Evolutionary conservation across 2,329 filamentous ascomycete genomes (phyloP).

Genomic region (Aspergillus niger): DNA sequence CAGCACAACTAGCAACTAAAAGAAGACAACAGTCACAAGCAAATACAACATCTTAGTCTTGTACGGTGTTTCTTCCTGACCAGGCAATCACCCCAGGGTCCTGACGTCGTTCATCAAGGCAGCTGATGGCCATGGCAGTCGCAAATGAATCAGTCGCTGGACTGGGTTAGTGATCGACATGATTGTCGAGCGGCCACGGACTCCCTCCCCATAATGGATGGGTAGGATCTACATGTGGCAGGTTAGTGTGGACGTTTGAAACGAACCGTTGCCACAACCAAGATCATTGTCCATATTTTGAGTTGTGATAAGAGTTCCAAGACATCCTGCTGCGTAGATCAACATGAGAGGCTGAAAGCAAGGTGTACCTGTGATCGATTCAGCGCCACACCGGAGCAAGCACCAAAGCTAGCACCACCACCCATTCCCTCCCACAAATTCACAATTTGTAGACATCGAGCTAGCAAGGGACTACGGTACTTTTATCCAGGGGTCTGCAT

Average conservation of each 20-base stretch:
- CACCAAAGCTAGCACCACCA: too few species aligned
- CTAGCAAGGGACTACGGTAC: neutral
- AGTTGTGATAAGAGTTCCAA: neutral
- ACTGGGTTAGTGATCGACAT: neutral
- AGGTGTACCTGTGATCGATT: neutral
- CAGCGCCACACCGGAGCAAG: too few species aligned
- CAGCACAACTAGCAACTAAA: neutral
- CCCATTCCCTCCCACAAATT: too few species aligned
- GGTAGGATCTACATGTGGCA: neutral
- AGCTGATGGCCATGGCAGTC: neutral
- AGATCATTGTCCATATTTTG: slow-evolving; percentile 1
- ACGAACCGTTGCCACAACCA: neutral
- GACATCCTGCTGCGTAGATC: neutral
- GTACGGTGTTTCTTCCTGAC: neutral
- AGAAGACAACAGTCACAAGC: neutral
- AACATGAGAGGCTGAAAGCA: neutral
- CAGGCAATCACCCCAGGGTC: neutral
- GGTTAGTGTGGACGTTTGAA: neutral
- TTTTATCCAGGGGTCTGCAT: neutral
- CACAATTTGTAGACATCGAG: neutral
- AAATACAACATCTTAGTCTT: neutral
- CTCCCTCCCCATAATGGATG: neutral
- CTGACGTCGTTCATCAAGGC: neutral
- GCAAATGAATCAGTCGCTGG: neutral
- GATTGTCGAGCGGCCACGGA: neutral